Conservation (phyloP, 805 yeast genomes). For the Teunomyces aglyptinius region DNA sequence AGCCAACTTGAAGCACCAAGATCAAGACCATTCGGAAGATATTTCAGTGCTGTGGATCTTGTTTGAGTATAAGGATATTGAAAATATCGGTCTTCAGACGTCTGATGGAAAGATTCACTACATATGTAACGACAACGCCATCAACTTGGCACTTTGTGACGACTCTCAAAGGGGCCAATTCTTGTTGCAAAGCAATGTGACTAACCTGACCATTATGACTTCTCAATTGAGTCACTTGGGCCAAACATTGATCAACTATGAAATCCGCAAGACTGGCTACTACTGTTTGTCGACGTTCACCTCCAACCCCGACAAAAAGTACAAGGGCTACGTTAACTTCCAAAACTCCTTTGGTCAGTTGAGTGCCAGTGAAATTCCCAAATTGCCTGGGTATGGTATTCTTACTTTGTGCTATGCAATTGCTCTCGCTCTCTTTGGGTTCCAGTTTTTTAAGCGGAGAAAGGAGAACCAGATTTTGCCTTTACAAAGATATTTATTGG, state of each 20-base stretch:
- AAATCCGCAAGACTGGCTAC: slow-evolving; percentile 76
- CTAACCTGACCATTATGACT: slow-evolving; percentile 56
- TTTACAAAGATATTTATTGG: slow-evolving; percentile 86
- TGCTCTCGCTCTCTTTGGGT: slow-evolving; percentile 77
- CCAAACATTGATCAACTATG: slow-evolving; percentile 58
- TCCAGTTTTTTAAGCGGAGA: slow-evolving; percentile 80
- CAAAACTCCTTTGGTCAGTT: slow-evolving; percentile 91
- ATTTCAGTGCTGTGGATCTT: slow-evolving; percentile 63
- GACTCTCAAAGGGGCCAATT: slow-evolving; percentile 57
- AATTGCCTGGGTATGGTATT: slow-evolving; percentile 83
- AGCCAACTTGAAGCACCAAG: slow-evolving; percentile 18
- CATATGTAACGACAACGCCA: slow-evolving; percentile 72
- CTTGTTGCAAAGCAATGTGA: slow-evolving; percentile 48
- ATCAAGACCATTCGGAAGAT: slow-evolving; percentile 30
- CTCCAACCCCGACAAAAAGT: slow-evolving; percentile 41
- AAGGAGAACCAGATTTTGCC: slow-evolving; percentile 74
- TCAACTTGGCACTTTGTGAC: slow-evolving; percentile 53
- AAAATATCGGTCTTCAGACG: slow-evolving; percentile 56
- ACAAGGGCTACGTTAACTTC: slow-evolving; percentile 69
- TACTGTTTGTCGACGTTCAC: slow-evolving; percentile 82
- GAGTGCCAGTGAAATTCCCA: slow-evolving; percentile 88
- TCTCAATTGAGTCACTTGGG: slow-evolving; percentile 57
- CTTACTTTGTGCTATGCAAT: slow-evolving; percentile 81
- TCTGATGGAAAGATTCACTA: slow-evolving; percentile 50
- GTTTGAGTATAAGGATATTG: slow-evolving; percentile 81